Conservation (phyloP, 768 basidiomycete genomes). For the Royoungia palumana region DNA sequence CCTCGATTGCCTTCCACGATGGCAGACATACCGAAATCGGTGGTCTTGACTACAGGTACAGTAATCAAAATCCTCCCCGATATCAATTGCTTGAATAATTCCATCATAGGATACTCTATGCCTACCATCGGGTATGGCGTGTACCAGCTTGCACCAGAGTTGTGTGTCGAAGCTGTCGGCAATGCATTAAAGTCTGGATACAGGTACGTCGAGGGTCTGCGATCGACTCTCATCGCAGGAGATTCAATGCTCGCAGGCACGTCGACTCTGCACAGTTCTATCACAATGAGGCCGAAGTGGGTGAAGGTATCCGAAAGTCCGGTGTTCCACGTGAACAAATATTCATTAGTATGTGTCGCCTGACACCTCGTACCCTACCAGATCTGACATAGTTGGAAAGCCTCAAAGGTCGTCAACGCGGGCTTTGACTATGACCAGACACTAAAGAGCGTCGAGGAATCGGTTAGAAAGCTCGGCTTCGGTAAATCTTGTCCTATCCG, state of each 20-base stretch:
- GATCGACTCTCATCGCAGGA: background rate
- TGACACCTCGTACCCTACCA: background rate
- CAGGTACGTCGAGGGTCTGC: constrained; percentile 13
- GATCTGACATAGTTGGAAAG: constrained; percentile 4
- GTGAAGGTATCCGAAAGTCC: constrained; percentile 21
- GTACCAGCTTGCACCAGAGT: constrained; percentile 9
- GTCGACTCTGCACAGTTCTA: constrained; percentile 26
- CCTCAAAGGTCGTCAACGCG: constrained; percentile 17
- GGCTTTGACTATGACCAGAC: constrained; percentile 16
- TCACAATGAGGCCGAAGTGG: constrained; percentile 26
- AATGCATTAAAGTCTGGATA: constrained; percentile 25
- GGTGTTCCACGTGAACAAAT: constrained; percentile 26
- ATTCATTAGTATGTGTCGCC: constrained; percentile 27
- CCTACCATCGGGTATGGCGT: constrained; percentile 30
- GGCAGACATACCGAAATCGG: constrained; percentile 4
- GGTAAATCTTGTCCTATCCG: constrained; percentile 5
- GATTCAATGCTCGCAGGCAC: constrained; percentile 15
- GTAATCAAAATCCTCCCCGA: background rate
- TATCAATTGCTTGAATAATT: background rate
- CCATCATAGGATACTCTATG: constrained; percentile 18
- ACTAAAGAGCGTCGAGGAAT: constrained; percentile 16
- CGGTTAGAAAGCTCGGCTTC: constrained; percentile 22
- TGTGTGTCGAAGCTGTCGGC: constrained; percentile 14
- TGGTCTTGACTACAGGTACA: constrained; percentile 13
- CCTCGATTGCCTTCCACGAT: background rate